These are phyloP conservation scores for Cryptococcus maquisensis DNA, from an alignment of 1,284 basidiomycete species.

Conservation along the genomic window DNA sequence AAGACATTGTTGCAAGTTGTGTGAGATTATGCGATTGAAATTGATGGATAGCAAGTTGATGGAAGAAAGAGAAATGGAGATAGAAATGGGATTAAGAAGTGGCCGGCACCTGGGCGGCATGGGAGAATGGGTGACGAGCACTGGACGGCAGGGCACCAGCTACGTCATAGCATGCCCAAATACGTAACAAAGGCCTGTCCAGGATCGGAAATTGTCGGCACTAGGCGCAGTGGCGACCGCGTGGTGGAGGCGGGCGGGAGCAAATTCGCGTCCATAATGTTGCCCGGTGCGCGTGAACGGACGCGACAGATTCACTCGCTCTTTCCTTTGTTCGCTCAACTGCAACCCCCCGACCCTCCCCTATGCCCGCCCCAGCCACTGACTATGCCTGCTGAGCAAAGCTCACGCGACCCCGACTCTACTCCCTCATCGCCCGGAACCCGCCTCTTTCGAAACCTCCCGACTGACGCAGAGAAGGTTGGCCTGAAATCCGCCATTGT, in stretches of 20 bases:
- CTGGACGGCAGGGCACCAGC: too few relatives aligned
- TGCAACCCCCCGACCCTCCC: too few relatives aligned
- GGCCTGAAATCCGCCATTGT: not conserved
- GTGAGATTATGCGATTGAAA: conserved; percentile 1
- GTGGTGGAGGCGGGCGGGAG: not conserved
- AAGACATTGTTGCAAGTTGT: conserved; percentile 31
- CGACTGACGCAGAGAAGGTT: too few relatives aligned
- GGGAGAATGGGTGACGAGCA: not conserved
- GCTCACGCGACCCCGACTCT: too few relatives aligned
- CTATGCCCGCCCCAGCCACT: not conserved
- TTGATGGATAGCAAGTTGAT: not conserved
- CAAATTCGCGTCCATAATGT: not conserved
- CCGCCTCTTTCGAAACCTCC: too few relatives aligned
- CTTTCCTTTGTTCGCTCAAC: not conserved
- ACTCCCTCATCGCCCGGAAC: too few relatives aligned
- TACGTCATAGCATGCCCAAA: not conserved
- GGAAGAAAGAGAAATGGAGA: not conserved
- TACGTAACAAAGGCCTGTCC: not conserved
- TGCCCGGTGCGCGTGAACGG: not conserved
- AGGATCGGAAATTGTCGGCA: not conserved
- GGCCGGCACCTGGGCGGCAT: not conserved
- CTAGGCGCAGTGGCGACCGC: not conserved
- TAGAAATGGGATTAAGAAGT: not conserved
- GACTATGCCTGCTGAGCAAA: not conserved
- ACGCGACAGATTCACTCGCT: not conserved